Conservation (phyloP, 306 rosid genomes). For the Acacia confusa region DNA sequence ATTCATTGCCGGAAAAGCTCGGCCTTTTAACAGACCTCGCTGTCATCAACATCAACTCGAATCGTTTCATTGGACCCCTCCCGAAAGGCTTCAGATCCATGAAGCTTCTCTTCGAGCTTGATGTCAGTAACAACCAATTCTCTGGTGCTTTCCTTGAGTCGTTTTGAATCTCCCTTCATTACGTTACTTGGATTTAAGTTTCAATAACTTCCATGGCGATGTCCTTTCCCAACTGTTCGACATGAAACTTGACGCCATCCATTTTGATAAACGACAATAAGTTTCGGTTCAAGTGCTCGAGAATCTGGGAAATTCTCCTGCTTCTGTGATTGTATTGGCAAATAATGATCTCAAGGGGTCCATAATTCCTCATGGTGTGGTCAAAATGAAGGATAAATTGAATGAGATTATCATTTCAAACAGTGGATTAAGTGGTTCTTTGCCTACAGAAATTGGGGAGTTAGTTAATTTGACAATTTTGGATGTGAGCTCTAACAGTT, state of each 20-base stretch:
- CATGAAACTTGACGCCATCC: conserved; percentile 68
- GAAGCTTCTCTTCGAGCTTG: conserved; percentile 58
- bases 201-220: conserved; percentile 57
- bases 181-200: conserved; percentile 60
- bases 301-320: conserved; percentile 54
- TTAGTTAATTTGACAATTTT: conserved; percentile 57
- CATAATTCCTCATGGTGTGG: conserved; percentile 52
- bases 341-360: conserved; percentile 60
- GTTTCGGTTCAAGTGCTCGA: conserved; percentile 49
- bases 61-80: conserved; percentile 56
- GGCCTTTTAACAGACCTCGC: conserved; percentile 72
- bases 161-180: conserved; percentile 50
- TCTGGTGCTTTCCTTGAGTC: conserved; percentile 61
- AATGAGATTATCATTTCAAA: conserved; percentile 57
- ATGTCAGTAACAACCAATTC: conserved; percentile 70
- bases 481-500: conserved; percentile 57
- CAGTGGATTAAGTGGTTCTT: conserved; percentile 59
- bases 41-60: conserved; percentile 71
- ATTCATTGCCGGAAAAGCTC: conserved; percentile 60
- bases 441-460: conserved; percentile 53
- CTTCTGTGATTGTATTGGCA: conserved; percentile 67
- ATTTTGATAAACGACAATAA: conserved; percentile 70
- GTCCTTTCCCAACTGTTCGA: conserved; percentile 56
- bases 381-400: conserved; percentile 58
- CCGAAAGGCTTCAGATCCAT: conserved; percentile 46